Evolutionary conservation across 2,329 filamentous ascomycete species (phyloP).

Genomic region (Neofusicoccum sp.): DNA sequence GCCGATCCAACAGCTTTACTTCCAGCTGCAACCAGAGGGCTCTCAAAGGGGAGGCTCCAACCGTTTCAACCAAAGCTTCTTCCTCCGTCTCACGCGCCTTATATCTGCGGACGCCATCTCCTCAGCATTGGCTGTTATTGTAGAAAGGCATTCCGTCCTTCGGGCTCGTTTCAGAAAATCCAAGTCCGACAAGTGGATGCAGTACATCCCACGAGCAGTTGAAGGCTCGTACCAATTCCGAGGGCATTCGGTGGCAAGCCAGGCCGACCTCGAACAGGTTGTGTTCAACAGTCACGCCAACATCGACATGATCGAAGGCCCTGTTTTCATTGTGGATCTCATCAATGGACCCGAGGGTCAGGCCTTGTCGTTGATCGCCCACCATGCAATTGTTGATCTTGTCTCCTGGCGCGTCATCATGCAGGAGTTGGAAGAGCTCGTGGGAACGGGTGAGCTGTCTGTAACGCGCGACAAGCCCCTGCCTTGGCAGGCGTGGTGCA

Average conservation of each 20-base stretch:
- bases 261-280: not conserved
- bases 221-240: not conserved
- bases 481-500: conserved; percentile 38
- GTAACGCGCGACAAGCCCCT: conserved; percentile 27
- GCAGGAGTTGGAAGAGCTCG: conserved; percentile 36
- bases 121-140: conserved; percentile 27
- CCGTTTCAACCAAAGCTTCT: conserved; percentile 37
- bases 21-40: conserved; percentile 31
- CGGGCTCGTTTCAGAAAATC: conserved; percentile 30
- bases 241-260: not conserved
- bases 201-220: conserved; percentile 23
- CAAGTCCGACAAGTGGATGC: conserved; percentile 29
- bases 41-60: conserved; percentile 20
- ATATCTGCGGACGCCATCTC: conserved; percentile 28
- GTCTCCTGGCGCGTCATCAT: conserved; percentile 42
- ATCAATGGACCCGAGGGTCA: not conserved
- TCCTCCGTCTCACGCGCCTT: conserved; percentile 29
- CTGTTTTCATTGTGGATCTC: conserved; percentile 4
- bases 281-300: not conserved
- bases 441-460: conserved; percentile 26
- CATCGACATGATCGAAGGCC: not conserved
- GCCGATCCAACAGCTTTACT: conserved; percentile 35
- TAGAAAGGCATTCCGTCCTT: conserved; percentile 34
- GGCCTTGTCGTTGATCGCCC: conserved; percentile 17
- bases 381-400: conserved; percentile 38